These are phyloP conservation scores for Gaultheria prostrata DNA, from an alignment of 148 eudicot species.

Conservation along the genomic window DNA sequence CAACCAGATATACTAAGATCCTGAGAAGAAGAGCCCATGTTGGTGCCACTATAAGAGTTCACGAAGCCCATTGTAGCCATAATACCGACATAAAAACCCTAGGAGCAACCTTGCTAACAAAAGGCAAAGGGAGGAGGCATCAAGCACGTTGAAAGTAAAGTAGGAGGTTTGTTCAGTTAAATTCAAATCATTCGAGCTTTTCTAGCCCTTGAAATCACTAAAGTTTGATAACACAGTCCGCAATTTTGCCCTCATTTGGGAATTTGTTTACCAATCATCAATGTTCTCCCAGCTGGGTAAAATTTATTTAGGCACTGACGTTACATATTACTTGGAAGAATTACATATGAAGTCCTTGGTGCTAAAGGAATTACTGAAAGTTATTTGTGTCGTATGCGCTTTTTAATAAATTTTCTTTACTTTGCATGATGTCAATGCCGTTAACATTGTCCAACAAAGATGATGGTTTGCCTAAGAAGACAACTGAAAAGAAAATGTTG, in stretches of 20 bases:
- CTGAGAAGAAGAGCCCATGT: no score
- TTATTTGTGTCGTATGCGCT: no score
- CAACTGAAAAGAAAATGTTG: background rate
- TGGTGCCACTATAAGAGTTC: no score
- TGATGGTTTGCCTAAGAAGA: background rate
- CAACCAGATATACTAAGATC: no score
- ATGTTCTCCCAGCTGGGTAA: background rate
- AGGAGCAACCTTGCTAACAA: background rate
- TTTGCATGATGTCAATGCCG: background rate
- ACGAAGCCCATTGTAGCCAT: no score
- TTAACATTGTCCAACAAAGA: background rate
- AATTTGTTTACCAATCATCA: background rate
- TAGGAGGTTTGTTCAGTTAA: background rate
- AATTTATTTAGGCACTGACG: no score
- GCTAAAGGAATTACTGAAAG: no score
- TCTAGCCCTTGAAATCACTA: background rate
- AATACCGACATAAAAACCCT: background rate
- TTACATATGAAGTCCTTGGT: background rate
- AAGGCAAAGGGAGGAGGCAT: slow-evolving; percentile 7
- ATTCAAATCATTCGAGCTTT: background rate
- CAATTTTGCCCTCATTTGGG: background rate
- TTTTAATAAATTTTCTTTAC: background rate
- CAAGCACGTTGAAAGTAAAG: background rate
- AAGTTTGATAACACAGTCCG: background rate
- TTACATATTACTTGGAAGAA: background rate